Base-by-base conservation (phyloP, 2,329 filamentous ascomycete species). In the Celoporthe dispersa region DNA sequence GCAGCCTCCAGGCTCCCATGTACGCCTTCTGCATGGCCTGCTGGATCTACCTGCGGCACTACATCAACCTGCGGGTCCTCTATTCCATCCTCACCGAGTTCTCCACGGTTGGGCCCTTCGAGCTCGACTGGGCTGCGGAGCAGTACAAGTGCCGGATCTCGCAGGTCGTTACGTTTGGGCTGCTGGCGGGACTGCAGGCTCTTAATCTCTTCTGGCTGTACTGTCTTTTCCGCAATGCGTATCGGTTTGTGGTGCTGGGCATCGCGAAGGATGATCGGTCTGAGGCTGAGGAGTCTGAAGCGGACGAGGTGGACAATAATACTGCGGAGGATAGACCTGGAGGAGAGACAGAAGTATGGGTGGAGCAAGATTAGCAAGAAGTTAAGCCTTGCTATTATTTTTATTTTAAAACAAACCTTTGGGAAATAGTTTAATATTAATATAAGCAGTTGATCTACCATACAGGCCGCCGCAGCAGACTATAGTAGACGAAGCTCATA, bases 21-120 rank as follows among this genome's bases (percentile, higher is more conserved):
- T 98, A 96, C 81, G 88, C 87, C 78, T 74, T 92, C 75, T 98
- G 97, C 83, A 91, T 97, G 80, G 84, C 84, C 73, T 85, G 91
- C 71, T 98, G 94, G 94, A 90, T 94, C 77, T 98, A 98, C 84
- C 84, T 95, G 73, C 93, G 94, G 68, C 94, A 98, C 82, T 93
- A 90, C 81, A 85, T 94, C 78, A 95, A 95, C 82, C 85, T 95
- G 65, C 85, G 86, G 76, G 94, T 96, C 80, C 85, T 96, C 76
- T 90, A 84, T 80, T 92, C 91, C 53, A 86, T 94, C 71, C 87
- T 94, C 76, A 92, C 90, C 75, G 88, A 93, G 77, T 94, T 93
- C 19, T 3, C 59, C 59, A 12, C 59, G 62, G 25, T 64, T 14
- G 62, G 44, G 28, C 39, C 25, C 64, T 94, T 89, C 78, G 88